Percentiles rank a stretch among this genome's conserved stretches.
Conservation (phyloP, 805 yeast genomes). For the Ascoidea tarda region DNA sequence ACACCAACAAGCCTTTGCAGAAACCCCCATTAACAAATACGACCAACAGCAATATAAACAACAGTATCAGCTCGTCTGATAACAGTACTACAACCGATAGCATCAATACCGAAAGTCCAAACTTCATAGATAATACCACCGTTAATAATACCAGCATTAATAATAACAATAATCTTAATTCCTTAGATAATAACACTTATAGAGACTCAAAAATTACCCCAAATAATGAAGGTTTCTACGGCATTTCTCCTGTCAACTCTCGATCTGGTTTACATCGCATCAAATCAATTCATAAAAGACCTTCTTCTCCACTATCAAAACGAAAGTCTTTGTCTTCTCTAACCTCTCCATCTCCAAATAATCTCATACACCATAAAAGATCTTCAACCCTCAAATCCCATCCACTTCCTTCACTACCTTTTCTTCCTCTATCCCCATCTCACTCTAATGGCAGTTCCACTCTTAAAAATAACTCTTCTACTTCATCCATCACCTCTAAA, state of each 20-base stretch:
- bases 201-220: not conserved
- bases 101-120: not conserved
- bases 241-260: not conserved
- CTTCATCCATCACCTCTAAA: conserved; percentile 44
- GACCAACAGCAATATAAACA: too few relatives aligned
- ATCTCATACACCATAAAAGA: not conserved
- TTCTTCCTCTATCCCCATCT: not conserved
- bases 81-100: too few relatives aligned
- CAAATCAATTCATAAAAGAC: not conserved
- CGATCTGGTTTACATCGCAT: not conserved
- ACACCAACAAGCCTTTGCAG: not conserved
- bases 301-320: not conserved
- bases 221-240: not conserved
- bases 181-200: too few relatives aligned
- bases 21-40: not conserved
- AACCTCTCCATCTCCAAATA: not conserved
- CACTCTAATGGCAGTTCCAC: conserved; percentile 37
- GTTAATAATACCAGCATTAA: too few relatives aligned
- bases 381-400: not conserved
- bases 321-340: not conserved
- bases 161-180: not conserved
- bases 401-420: not conserved
- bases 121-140: not conserved
- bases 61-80: too few relatives aligned
- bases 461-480: conserved; percentile 42